A percentile compares a stretch with the other conserved stretches of the same genome.
Conservation (phyloP, 1,284 basidiomycete genomes). For the Austropuccinia psidii region DNA sequence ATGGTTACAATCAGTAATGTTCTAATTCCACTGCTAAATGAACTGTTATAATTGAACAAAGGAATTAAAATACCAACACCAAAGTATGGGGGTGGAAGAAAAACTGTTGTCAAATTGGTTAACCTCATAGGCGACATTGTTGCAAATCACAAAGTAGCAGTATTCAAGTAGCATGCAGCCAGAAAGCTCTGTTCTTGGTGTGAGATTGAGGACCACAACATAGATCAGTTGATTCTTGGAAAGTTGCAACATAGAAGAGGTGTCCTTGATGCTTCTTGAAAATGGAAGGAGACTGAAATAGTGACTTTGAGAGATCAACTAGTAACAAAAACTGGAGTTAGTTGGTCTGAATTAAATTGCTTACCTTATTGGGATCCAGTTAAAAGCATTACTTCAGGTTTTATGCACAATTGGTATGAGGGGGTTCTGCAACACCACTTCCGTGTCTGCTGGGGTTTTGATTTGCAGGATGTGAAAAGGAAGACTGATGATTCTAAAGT, state of each 20-base stretch:
- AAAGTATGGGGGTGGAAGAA: neutral
- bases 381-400: neutral
- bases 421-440: neutral
- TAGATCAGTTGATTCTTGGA: neutral
- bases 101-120: neutral
- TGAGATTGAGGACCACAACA: neutral
- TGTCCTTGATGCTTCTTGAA: neutral
- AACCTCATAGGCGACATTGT: neutral
- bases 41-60: neutral
- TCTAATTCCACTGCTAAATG: neutral
- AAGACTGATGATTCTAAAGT: neutral
- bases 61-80: neutral
- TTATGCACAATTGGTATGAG: neutral
- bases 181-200: neutral
- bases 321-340: neutral
- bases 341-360: neutral
- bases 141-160: neutral
- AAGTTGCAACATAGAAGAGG: neutral
- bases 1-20: neutral
- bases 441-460: neutral
- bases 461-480: no score
- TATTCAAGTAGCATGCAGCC: neutral
- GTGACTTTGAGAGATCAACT: neutral
- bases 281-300: neutral
- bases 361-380: neutral